Evolutionary conservation across 1,284 basidiomycete species (phyloP).

Genomic region (Gymnopus androsaceus): DNA sequence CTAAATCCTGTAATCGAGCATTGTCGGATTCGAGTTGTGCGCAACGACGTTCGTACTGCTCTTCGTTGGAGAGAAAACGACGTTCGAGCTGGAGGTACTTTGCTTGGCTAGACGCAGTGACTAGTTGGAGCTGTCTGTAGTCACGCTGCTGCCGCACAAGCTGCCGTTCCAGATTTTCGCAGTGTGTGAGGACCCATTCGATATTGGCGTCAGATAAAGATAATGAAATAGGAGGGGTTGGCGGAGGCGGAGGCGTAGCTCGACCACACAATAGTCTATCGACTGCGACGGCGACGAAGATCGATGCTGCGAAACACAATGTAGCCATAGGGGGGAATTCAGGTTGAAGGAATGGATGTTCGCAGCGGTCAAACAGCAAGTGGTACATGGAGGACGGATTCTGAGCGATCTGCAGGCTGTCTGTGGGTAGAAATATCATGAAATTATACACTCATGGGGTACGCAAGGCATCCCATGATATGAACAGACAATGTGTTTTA

Average conservation of each 20-base stretch:
- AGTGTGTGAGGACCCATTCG: slow-evolving; percentile 9
- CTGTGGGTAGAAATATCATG: too few species aligned
- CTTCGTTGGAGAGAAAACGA: slow-evolving; percentile 15
- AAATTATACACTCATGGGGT: too few species aligned
- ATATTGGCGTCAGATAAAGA: neutral
- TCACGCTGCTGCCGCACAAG: slow-evolving; percentile 6
- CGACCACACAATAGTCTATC: neutral
- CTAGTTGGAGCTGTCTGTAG: slow-evolving; percentile 9
- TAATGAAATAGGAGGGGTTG: neutral
- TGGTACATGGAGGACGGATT: neutral
- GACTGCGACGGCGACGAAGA: slow-evolving; percentile 6
- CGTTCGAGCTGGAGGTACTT: slow-evolving; percentile 19
- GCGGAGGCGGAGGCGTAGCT: neutral
- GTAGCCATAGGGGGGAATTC: neutral
- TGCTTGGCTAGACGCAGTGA: slow-evolving; percentile 15
- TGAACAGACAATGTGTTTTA: too few species aligned
- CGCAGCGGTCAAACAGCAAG: slow-evolving; percentile 1
- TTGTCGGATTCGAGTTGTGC: slow-evolving; percentile 11
- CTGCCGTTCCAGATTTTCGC: slow-evolving; percentile 9
- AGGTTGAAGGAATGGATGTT: slow-evolving; percentile 1
- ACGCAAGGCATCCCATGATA: too few species aligned
- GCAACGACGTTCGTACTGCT: slow-evolving; percentile 13
- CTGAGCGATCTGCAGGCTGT: too few species aligned
- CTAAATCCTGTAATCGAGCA: neutral
- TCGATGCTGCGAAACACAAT: slow-evolving; percentile 8